Conservation (phyloP, 1,139 yeast species). For the Taphrina populina region DNA sequence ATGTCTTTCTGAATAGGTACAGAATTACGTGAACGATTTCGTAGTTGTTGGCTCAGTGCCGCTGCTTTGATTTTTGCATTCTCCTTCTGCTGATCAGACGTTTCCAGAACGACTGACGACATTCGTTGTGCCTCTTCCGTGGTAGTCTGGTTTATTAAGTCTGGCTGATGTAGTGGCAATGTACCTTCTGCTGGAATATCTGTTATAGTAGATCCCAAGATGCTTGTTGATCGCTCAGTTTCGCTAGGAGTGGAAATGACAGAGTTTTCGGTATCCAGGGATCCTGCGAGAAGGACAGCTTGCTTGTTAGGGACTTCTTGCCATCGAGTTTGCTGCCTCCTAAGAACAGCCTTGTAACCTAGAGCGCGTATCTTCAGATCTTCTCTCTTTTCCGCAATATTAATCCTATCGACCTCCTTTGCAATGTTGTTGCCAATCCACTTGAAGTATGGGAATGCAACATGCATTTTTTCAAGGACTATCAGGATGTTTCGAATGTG, state of each 20-base stretch:
- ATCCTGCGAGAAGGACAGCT: background rate
- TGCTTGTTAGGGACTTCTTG: conserved; percentile 13
- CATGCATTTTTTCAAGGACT: conserved; percentile 65
- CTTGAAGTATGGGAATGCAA: conserved; percentile 66
- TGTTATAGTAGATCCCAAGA: no score
- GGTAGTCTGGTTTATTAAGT: no score
- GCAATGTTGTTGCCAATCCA: conserved; percentile 63
- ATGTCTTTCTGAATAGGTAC: no score
- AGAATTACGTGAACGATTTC: no score
- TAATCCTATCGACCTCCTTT: conserved; percentile 53
- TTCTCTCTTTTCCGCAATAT: conserved; percentile 62
- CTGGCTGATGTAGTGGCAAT: no score
- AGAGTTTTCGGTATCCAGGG: background rate
- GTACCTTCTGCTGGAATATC: no score
- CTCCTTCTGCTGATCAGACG: conserved; percentile 6
- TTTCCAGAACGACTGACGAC: background rate
- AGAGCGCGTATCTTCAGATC: conserved; percentile 60
- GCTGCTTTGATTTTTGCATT: conserved; percentile 15
- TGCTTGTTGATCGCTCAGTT: no score
- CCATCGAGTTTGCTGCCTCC: conserved; percentile 20
- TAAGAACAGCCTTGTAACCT: conserved; percentile 36
- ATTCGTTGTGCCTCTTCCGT: no score
- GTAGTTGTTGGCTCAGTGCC: conserved; percentile 6
- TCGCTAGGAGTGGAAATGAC: background rate
- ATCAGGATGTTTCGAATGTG: conserved; percentile 79